These are phyloP conservation scores for Erysiphe pulchra DNA, from an alignment of 2,329 filamentous ascomycete genomes.

Conservation along the genomic window DNA sequence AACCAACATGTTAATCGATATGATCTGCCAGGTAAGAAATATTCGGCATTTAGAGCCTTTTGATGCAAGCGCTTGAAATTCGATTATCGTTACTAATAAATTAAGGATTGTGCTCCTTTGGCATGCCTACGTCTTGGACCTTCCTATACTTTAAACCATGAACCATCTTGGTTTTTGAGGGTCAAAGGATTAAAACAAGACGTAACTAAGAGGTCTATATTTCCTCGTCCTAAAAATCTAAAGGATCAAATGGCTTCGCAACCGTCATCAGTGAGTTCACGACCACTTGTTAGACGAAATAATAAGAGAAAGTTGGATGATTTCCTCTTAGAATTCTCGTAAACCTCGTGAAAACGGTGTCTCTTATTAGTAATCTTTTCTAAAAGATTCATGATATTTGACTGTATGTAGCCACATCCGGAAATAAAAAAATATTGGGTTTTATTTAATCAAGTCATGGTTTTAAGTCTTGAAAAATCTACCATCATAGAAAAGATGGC, in stretches of 20 bases:
- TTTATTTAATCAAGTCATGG: no score
- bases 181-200: neutral
- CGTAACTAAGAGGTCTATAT: neutral
- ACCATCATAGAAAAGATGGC: no score
- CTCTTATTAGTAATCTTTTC: no score
- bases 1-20: constrained; percentile 4
- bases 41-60: constrained; percentile 9
- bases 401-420: no score
- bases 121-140: constrained; percentile 11
- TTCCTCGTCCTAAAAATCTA: neutral
- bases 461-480: no score
- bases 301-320: neutral
- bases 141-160: neutral
- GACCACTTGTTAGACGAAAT: neutral
- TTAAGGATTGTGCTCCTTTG: constrained; percentile 8
- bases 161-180: neutral
- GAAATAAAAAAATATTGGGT: no score
- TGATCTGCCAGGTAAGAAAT: constrained; percentile 10
- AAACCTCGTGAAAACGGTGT: neutral
- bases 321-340: neutral
- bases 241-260: neutral
- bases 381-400: no score
- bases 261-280: neutral
- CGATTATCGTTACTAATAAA: constrained; percentile 5
- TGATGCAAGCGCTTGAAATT: constrained; percentile 5